A percentile compares a stretch with the other conserved stretches of the same genome.
Evolutionary conservation across 2,329 filamentous ascomycete species (phyloP).

Genomic region (Epichloe typhina): DNA sequence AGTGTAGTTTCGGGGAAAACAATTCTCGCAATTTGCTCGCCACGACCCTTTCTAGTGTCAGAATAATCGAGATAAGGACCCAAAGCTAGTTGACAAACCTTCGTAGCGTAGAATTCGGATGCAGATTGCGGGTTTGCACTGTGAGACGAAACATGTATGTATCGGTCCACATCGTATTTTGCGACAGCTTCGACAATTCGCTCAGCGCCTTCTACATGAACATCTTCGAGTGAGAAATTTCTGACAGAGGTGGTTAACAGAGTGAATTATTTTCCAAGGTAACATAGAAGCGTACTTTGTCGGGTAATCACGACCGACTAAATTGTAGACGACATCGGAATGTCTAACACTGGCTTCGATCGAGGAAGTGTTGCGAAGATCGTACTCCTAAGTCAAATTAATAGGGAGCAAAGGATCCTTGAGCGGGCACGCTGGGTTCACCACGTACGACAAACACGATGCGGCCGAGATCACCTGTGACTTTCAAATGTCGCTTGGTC

Average conservation of each 20-base stretch:
- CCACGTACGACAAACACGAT: conserved; percentile 66
- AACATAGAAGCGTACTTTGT: conserved; percentile 60
- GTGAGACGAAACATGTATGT: conserved; percentile 92
- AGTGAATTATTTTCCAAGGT: background rate
- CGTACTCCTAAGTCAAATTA: conserved; percentile 57
- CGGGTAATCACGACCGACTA: conserved; percentile 86
- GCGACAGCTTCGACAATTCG: conserved; percentile 88
- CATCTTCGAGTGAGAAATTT: conserved; percentile 88
- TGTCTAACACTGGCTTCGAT: conserved; percentile 95
- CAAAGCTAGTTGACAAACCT: conserved; percentile 37
- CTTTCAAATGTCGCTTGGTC: conserved; percentile 92
- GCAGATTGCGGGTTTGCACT: conserved; percentile 70
- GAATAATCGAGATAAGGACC: background rate
- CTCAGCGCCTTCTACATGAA: conserved; percentile 84
- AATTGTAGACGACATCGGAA: conserved; percentile 94
- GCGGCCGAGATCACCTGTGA: conserved; percentile 85
- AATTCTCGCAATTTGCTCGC: conserved; percentile 69
- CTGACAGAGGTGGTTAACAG: conserved; percentile 29
- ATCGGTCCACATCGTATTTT: conserved; percentile 96
- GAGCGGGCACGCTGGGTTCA: background rate
- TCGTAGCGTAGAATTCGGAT: conserved; percentile 84
- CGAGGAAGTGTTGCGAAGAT: conserved; percentile 84
- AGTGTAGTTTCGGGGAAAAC: conserved; percentile 97
- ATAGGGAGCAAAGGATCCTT: background rate
- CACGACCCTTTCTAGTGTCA: conserved; percentile 42